phyloP scores from a whole-genome alignment of 148 eudicot genomes.

The Rhododendron mucronatum region DNA sequence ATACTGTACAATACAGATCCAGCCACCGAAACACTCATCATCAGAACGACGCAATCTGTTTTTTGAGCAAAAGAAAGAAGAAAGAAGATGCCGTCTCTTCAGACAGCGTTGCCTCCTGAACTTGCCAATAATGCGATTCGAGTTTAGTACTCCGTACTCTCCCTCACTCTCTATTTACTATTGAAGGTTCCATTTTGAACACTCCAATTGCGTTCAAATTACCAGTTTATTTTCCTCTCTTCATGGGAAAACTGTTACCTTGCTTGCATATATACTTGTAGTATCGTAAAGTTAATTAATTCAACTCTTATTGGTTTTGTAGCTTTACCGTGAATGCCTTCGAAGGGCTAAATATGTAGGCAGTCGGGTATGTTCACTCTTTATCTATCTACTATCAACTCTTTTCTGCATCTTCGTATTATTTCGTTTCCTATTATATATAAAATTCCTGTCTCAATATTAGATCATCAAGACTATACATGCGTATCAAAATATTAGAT shows the following conservation, averaged over 20 bases:
- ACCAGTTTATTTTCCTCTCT: not conserved
- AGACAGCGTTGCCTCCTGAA: constrained; percentile 75
- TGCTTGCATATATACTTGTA: not conserved
- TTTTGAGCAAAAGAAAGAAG: not conserved
- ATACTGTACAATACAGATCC: not conserved
- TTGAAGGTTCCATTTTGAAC: not conserved
- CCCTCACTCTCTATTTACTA: not conserved
- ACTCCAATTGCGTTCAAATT: not conserved
- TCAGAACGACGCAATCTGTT: not conserved
- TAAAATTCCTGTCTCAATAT: too few species aligned
- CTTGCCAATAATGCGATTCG: constrained; percentile 74
- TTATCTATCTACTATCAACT: not conserved
- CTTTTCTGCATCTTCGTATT: not conserved
- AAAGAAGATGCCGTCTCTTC: constrained; percentile 54
- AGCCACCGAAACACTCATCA: not conserved
- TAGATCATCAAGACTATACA: not conserved
- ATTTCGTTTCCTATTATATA: not conserved
- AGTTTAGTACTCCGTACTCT: constrained; percentile 20
- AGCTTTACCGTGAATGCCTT: constrained; percentile 89
- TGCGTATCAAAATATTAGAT: not conserved
- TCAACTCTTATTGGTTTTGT: not conserved
- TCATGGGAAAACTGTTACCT: not conserved
- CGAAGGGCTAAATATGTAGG: constrained; percentile 77
- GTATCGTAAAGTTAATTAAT: not conserved
- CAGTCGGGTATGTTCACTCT: constrained; percentile 33